Conservation (phyloP, 257 asterid species). For the Asclepias syriaca region DNA sequence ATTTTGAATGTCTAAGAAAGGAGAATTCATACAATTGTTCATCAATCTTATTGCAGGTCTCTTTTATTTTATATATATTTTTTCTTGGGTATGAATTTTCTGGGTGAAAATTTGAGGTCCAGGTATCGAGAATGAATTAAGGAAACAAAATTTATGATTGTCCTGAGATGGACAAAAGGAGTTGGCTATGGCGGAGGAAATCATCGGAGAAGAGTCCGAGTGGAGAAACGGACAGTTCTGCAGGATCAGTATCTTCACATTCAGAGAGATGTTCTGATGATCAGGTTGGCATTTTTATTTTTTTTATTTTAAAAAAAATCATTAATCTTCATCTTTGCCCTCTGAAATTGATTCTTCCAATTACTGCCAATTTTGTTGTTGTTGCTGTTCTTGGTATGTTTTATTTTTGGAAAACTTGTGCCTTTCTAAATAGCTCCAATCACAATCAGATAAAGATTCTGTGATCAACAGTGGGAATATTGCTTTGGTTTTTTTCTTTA, state of each 20-base stretch:
- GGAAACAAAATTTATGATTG: neutral
- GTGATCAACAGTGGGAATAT: neutral
- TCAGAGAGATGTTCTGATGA: slow-evolving; percentile 88
- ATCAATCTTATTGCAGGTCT: neutral
- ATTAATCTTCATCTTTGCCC: slow-evolving; percentile 1
- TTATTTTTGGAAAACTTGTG: neutral
- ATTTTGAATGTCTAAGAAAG: neutral
- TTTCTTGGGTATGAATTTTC: neutral
- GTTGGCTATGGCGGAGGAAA: slow-evolving; percentile 92
- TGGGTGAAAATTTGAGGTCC: neutral
- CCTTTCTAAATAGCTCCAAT: neutral
- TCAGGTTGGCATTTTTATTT: slow-evolving; percentile 47
- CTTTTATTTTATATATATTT: too few species aligned
- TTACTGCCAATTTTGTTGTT: neutral
- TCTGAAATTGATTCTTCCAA: neutral
- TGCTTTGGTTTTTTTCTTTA: neutral
- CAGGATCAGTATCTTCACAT: slow-evolving; percentile 61
- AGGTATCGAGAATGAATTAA: slow-evolving; percentile 3
- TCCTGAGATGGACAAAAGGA: slow-evolving; percentile 66
- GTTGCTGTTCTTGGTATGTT: neutral
- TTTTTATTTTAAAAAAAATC: neutral
- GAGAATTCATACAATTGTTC: neutral
- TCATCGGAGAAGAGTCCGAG: slow-evolving; percentile 72
- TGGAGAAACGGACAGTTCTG: slow-evolving; percentile 91
- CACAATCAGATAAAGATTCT: neutral